Base-by-base conservation (phyloP, 805 yeast species). In the Metschnikowia bowlesiae region DNA sequence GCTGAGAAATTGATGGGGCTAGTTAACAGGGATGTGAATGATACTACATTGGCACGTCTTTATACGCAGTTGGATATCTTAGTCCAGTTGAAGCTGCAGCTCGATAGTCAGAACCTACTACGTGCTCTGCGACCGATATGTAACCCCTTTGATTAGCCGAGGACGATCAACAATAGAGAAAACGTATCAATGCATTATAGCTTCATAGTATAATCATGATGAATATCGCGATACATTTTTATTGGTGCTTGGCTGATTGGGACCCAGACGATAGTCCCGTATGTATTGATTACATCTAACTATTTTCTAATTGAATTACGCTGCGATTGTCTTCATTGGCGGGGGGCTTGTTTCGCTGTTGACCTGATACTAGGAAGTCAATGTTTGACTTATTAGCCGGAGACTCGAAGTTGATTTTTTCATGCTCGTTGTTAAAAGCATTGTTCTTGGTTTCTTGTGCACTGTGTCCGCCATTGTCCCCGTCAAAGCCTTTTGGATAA, bases 51-150 rank as follows among this genome's bases (percentile, higher is more conserved):
- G 40, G 47, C 50, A 18, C 52, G 53, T 14, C 44, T 58, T 31
- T 48, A 49, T 26, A 48, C 50, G 39, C 57, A 58, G 48, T 32
- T 58, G 31, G 39, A 18, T 9, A 56, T 56, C 16, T 48, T 58
- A 8, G 52, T 47, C 14, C 44, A 42, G 34, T 40, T 57, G 39
- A 44, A 44, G 28, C 46, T 35, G 46, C 46, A 44, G 16, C 39
- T 44, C 14, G 46, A 44, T 3, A 34, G 28, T 6, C 40, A 16
- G 28, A 35, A 28, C 11, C 33, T 44, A 6, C 26, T 34, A 13
- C 30, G 22, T 32, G 8, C 16, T 22, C 38, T 42, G 45, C 38
- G 30, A 33, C 13, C 37, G 6, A 11, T 28, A 10, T 22, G 18
- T 8, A 26, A 10, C n/a, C 28, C 10, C 6, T 30, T 39, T 8